Base-by-base conservation (phyloP, 2,329 filamentous ascomycete genomes). In the Cordyceps tenuipes region DNA sequence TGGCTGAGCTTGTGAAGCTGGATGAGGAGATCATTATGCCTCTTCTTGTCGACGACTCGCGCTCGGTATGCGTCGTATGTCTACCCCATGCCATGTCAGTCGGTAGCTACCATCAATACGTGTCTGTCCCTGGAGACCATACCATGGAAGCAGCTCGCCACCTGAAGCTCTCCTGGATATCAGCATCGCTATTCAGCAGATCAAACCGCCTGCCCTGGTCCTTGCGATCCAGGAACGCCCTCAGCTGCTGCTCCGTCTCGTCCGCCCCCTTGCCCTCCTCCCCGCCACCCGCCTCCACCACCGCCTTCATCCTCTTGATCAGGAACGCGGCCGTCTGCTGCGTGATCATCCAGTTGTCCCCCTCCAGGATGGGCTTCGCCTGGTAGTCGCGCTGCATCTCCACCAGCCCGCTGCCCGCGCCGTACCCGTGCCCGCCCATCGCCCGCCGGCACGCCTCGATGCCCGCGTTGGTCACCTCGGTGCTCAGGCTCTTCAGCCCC, bases 311-410 rank as follows among this genome's bases (percentile, higher is more conserved):
- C 26, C 50, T 84, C 79, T 91, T 91, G 64, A 91, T 80, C 50
- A 91, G 81, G 68, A 91, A 91, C 61, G 87, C 82, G 3, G 86
- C 86, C 3, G 91, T 88, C 74, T 91, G 88, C 71, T 91, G 88
- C 10, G 87, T 89, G 62, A 91, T 77, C 88, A 91, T 90, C 76
- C 89, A 91, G 77, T 90, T 90, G 75, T 90, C 88, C 49, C 88
- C 88, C 70, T 91, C 88, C 85, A 86, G 89, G 10, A 87, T 89
- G 4, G 78, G 75, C 3, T 73, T 76, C n/a, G 89, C 87, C 1
- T 91, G 78, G 69, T 91, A 90, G 70, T 91, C 88, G 31, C 87
- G 80, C 67, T 90, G 91, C 81, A 83, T 89, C 19, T 81, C 75
- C 1, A 87, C 88, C 65, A 92, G 89, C n/a, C 89, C 89, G 59